A percentile compares a stretch with the other conserved stretches of the same genome.
These are phyloP conservation scores for Xylaria scruposa DNA, from an alignment of 495 filamentous ascomycete species.

Conservation along the genomic window DNA sequence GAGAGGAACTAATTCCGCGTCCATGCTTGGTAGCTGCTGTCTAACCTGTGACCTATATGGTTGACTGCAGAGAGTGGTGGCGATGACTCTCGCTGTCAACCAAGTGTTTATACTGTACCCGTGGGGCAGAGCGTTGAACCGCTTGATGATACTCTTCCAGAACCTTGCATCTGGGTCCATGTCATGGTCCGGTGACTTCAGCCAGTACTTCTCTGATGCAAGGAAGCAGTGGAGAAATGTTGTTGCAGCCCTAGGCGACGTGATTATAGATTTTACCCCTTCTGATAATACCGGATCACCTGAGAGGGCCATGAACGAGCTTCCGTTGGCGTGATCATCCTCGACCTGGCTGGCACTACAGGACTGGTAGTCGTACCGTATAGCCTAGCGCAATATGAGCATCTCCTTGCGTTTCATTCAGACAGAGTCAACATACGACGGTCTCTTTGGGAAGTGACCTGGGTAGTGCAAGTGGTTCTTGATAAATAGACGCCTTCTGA, in stretches of 20 bases:
- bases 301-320: neutral
- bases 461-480: neutral
- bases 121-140: neutral
- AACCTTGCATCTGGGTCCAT: neutral
- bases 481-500: neutral
- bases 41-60: neutral
- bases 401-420: neutral
- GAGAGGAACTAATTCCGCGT: neutral
- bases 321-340: neutral
- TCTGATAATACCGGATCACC: neutral
- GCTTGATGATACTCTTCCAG: neutral
- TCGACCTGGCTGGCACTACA: neutral
- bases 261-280: neutral
- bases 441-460: neutral
- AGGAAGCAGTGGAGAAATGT: conserved; percentile 8
- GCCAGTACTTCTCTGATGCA: neutral
- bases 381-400: conserved; percentile 11
- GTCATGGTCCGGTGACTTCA: conserved; percentile 7
- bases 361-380: neutral
- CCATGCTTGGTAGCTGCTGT: neutral
- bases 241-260: neutral
- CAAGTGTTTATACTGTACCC: neutral
- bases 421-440: neutral
- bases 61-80: neutral
- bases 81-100: conserved; percentile 5